These are phyloP conservation scores for Boletales sp. DNA, from an alignment of 768 basidiomycete genomes.

Conservation along the genomic window DNA sequence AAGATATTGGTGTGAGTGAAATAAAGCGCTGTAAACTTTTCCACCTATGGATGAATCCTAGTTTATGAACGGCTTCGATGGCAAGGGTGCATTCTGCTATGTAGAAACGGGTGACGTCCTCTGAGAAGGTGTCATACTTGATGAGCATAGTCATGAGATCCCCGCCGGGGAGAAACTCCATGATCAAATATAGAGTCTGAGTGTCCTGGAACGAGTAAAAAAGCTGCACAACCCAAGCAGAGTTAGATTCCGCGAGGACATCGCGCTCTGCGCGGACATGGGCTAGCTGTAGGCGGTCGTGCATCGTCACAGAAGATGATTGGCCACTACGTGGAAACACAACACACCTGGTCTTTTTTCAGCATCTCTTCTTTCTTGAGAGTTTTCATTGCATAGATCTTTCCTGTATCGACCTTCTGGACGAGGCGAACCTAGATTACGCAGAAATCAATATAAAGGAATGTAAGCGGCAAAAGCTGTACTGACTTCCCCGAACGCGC, in stretches of 20 bases:
- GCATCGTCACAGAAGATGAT: constrained; percentile 5
- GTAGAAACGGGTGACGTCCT: constrained; percentile 97
- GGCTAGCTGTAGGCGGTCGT: constrained; percentile 59
- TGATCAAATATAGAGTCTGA: constrained; percentile 89
- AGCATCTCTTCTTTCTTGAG: constrained; percentile 98
- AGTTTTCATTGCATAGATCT: constrained; percentile 99
- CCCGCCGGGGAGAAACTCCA: constrained; percentile 98
- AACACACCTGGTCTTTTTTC: constrained; percentile 91
- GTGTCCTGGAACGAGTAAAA: constrained; percentile 99
- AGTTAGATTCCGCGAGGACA: constrained; percentile 93
- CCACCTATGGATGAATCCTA: constrained; percentile 96
- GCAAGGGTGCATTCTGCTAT: constrained; percentile 98
- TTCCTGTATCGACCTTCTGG: constrained; percentile 94
- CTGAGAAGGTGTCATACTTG: constrained; percentile 98
- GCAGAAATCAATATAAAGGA: neutral
- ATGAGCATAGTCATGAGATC: constrained; percentile 99
- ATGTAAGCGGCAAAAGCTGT: neutral
- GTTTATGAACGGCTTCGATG: constrained; percentile 94
- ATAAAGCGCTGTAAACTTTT: neutral
- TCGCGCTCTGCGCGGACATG: constrained; percentile 98
- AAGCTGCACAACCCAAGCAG: constrained; percentile 94
- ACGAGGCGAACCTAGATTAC: constrained; percentile 73
- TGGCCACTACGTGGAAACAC: neutral
- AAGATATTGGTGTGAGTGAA: neutral
- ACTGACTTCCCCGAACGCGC: constrained; percentile 94